phyloP scores from a whole-genome alignment of 768 basidiomycete genomes.

The Leucosporidium yakuticum region DNA sequence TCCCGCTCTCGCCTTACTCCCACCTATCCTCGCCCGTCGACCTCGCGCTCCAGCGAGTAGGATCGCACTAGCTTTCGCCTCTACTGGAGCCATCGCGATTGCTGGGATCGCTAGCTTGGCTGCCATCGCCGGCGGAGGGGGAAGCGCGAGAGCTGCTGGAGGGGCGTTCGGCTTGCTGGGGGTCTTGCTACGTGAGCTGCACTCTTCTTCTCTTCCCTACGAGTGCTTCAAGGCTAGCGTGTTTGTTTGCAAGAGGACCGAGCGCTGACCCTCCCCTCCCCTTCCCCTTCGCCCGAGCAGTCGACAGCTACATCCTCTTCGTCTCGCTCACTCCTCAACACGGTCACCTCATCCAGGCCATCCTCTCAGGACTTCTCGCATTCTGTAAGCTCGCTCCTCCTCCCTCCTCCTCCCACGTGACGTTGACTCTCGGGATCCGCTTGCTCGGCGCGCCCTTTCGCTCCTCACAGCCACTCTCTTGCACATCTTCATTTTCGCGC shows the following conservation, averaged over 20 bases:
- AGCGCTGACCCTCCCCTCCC: too few species aligned
- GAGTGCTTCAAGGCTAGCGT: too few species aligned
- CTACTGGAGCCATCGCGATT: neutral
- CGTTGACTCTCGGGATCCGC: neutral
- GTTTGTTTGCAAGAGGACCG: too few species aligned
- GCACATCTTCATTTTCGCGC: conserved; percentile 10
- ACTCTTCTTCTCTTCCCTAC: neutral
- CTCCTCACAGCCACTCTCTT: conserved; percentile 9
- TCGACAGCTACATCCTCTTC: neutral
- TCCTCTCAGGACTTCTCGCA: neutral
- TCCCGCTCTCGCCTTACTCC: conserved; percentile 3
- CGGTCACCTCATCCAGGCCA: neutral
- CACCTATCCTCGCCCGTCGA: neutral
- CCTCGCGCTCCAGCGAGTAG: neutral
- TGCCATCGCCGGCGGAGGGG: neutral
- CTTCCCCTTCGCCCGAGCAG: neutral
- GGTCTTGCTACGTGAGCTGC: neutral
- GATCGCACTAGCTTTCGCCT: neutral
- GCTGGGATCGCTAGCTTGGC: conserved; percentile 3
- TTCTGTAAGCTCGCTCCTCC: neutral
- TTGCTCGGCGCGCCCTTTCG: neutral
- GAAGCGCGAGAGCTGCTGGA: neutral
- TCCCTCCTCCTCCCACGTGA: too few species aligned
- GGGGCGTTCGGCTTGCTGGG: conserved; percentile 4
- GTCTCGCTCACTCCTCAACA: neutral